Percentiles rank a stretch among this genome's conserved stretches.
Evolutionary conservation across 331 rosid genomes (phyloP).

Genomic region (Stylosanthes scabra): DNA sequence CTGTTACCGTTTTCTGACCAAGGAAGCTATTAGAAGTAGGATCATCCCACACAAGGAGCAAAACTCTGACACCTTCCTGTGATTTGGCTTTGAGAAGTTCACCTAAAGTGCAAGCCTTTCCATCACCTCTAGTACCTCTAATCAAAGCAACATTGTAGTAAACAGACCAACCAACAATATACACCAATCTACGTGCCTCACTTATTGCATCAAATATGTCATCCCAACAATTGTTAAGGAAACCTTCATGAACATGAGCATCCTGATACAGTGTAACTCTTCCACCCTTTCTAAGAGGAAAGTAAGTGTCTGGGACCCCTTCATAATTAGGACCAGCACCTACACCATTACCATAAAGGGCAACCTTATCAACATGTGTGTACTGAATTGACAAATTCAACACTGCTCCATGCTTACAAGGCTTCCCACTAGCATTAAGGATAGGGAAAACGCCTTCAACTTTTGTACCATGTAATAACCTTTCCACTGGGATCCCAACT

Average conservation of each 20-base stretch:
- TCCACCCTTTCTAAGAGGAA: constrained; percentile 81
- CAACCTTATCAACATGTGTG: constrained; percentile 52
- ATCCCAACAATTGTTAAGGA: constrained; percentile 74
- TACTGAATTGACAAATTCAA: constrained; percentile 76
- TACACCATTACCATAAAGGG: constrained; percentile 51
- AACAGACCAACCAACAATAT: constrained; percentile 93
- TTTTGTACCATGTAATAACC: constrained; percentile 46
- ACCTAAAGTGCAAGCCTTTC: constrained; percentile 56
- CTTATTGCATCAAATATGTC: constrained; percentile 76
- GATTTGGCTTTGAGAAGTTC: constrained; percentile 83
- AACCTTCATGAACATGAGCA: constrained; percentile 70
- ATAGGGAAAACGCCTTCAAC: constrained; percentile 76
- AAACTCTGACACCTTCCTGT: constrained; percentile 86
- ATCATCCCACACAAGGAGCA: constrained; percentile 95
- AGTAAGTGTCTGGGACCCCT: constrained; percentile 81
- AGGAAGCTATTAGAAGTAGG: constrained; percentile 75
- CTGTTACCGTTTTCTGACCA: constrained; percentile 67
- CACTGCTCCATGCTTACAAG: constrained; percentile 65
- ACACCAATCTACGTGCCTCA: constrained; percentile 72
- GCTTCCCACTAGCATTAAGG: constrained; percentile 60
- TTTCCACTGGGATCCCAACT: constrained; percentile 76
- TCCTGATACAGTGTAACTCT: constrained; percentile 85
- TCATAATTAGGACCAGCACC: constrained; percentile 55
- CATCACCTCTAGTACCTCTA: constrained; percentile 50
- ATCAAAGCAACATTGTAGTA: constrained; percentile 69